phyloP scores from a whole-genome alignment of 2,329 filamentous ascomycete species.

The Tetracladium maxilliforme region DNA sequence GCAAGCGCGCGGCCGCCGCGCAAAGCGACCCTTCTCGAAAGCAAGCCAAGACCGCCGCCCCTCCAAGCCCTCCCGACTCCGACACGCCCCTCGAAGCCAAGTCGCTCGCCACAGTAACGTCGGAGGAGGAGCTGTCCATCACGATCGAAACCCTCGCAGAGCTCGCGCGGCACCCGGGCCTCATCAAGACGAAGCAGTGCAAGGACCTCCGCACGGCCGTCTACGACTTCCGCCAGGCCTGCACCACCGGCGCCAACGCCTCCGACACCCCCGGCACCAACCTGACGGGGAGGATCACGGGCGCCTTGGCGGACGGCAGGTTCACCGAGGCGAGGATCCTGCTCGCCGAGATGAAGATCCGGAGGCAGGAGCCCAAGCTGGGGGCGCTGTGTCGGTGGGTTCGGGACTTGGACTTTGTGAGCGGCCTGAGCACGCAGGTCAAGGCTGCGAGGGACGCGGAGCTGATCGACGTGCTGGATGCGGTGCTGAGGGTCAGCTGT shows the following conservation, averaged over 20 bases:
- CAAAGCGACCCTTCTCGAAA: slow-evolving; percentile 21
- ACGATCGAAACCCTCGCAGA: slow-evolving; percentile 47
- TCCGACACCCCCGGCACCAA: slow-evolving; percentile 35
- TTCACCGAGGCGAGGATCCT: slow-evolving; percentile 50
- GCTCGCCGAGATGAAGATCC: slow-evolving; percentile 55
- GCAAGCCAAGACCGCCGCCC: slow-evolving; percentile 17
- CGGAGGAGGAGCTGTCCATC: slow-evolving; percentile 51
- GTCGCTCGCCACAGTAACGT: slow-evolving; percentile 36
- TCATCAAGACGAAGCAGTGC: slow-evolving; percentile 56
- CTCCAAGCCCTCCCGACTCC: slow-evolving; percentile 19
- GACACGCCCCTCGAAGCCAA: slow-evolving; percentile 24
- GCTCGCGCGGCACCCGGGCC: slow-evolving; percentile 38
- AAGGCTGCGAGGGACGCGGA: slow-evolving; percentile 33
- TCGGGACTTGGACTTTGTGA: slow-evolving; percentile 54
- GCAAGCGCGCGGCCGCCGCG: slow-evolving; percentile 26
- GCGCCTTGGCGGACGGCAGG: slow-evolving; percentile 48
- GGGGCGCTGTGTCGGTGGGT: slow-evolving; percentile 61
- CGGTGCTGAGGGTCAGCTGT: slow-evolving; percentile 47
- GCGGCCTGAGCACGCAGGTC: slow-evolving; percentile 43
- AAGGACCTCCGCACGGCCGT: slow-evolving; percentile 51
- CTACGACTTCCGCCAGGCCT: slow-evolving; percentile 54
- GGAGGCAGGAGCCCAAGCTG: slow-evolving; percentile 49
- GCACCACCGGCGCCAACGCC: slow-evolving; percentile 49
- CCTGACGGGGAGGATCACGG: slow-evolving; percentile 51
- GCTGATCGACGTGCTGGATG: slow-evolving; percentile 45